phyloP scores from a whole-genome alignment of 345 rosid genomes.

The Adansonia digitata region DNA sequence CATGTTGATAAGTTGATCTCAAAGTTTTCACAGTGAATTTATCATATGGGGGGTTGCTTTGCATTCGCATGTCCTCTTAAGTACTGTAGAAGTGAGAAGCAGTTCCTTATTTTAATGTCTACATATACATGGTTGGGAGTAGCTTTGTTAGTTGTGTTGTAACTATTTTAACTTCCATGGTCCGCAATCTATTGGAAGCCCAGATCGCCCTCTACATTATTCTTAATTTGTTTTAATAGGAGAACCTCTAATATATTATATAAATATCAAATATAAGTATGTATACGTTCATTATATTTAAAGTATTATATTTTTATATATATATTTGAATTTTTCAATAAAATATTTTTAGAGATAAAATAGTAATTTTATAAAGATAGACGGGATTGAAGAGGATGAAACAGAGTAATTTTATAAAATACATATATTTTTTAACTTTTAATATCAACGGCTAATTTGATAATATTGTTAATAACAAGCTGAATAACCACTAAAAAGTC shows the following conservation, averaged over 20 bases:
- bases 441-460: too few species aligned
- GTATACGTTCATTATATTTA: too few species aligned
- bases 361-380: too few species aligned
- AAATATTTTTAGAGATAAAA: too few species aligned
- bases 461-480: background rate
- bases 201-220: conserved; percentile 3
- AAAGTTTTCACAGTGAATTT: conserved; percentile 58
- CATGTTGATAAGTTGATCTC: conserved; percentile 91
- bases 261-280: too few species aligned
- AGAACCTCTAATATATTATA: too few species aligned
- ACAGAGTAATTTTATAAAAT: too few species aligned
- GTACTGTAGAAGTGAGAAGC: conserved; percentile 4
- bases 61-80: too few species aligned
- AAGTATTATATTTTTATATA: too few species aligned
- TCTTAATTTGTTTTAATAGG: conserved; percentile 6
- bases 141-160: background rate
- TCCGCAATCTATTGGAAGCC: conserved; percentile 16
- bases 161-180: background rate
- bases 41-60: background rate
- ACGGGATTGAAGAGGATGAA: too few species aligned
- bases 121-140: conserved; percentile 13
- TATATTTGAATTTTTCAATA: too few species aligned
- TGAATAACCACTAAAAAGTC: background rate
- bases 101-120: conserved; percentile 1
- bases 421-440: too few species aligned